Base-by-base conservation (phyloP, 2,329 filamentous ascomycete species). In the Aspergillus fumigatus region DNA sequence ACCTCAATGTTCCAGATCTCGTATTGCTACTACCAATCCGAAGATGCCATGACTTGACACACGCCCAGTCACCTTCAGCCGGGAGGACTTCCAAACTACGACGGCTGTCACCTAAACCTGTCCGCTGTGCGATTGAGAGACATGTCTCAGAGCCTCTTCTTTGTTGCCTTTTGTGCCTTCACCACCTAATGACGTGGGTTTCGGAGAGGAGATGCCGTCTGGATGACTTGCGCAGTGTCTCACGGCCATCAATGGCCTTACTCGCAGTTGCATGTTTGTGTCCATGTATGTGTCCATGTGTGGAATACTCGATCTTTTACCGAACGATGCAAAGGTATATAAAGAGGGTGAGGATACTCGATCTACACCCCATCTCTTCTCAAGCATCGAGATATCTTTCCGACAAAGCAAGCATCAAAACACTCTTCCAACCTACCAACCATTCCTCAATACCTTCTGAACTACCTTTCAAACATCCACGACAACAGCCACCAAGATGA, bases 401-500 rank as follows among this genome's bases (percentile, higher is more conserved):
- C 29, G 48, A 26, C 14, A 27, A 43, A 45, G 47, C 4, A 50
- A 53, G 3, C 35, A 23, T 26, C n/a, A 29, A 29, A 41, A 3
- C 29, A 32, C 40, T 8, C 10, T 43, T 45, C 38, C 54, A 19
- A n/a, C 10, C 17, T 52, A 47, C 23, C 29, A 50, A 45, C 51
- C 17, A 21, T 38, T 27, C 19, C 3, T 19, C 40, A 19, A 21
- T 1, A 10, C n/a, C 40, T 7, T 38, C 32, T 17, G 32, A 17
- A 14, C 14, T 38, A 38, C 32, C 14, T 38, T 17, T 38, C 32
- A 38, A 38, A 32, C 50, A 50, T 11, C 9, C 21, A 17, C 32
- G 17, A 48, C 52, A 17, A 51, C 29, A 38, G 48, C 53, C 19
- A 52, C 27, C 56, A 69, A 50, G 47, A 73, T 74, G 71, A 66